Evolutionary conservation across 2,329 filamentous ascomycete genomes (phyloP).

Genomic region (Ophiocordyceps camponoti-rufipedis): DNA sequence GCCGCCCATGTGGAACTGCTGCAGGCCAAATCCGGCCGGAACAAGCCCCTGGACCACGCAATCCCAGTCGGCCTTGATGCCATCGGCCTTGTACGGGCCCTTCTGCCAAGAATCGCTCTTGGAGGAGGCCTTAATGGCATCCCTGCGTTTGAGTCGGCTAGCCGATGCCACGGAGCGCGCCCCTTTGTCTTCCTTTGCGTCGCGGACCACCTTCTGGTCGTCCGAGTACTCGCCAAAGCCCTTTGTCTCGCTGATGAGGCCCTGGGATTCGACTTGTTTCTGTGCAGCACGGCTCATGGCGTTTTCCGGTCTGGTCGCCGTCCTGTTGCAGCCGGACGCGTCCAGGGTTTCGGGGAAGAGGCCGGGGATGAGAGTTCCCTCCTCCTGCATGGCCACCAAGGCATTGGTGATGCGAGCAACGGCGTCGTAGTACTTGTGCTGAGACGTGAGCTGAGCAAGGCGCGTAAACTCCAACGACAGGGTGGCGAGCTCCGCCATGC

Average conservation of each 20-base stretch:
- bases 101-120: not conserved
- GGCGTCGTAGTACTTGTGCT: slow-evolving; percentile 77
- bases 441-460: slow-evolving; percentile 65
- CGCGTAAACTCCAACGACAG: slow-evolving; percentile 79
- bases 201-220: not conserved
- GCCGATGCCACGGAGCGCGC: not conserved
- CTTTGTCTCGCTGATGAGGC: slow-evolving; percentile 9
- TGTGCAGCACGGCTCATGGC: slow-evolving; percentile 16
- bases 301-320: slow-evolving; percentile 16
- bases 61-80: slow-evolving; percentile 18
- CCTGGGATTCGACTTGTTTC: slow-evolving; percentile 15
- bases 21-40: slow-evolving; percentile 21
- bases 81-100: slow-evolving; percentile 16
- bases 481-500: slow-evolving; percentile 57
- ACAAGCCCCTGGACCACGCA: slow-evolving; percentile 44
- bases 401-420: slow-evolving; percentile 71
- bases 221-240: slow-evolving; percentile 7
- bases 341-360: slow-evolving; percentile 68
- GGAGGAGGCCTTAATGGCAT: not conserved
- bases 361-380: slow-evolving; percentile 50
- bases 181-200: slow-evolving; percentile 1
- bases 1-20: slow-evolving; percentile 42
- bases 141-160: slow-evolving; percentile 1
- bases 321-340: slow-evolving; percentile 57
- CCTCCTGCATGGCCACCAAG: slow-evolving; percentile 55